Evolutionary conservation across 2,329 filamentous ascomycete genomes (phyloP), one percentile per base, ranked within the genome.

Genomic region (Colletotrichum sp.): DNA sequence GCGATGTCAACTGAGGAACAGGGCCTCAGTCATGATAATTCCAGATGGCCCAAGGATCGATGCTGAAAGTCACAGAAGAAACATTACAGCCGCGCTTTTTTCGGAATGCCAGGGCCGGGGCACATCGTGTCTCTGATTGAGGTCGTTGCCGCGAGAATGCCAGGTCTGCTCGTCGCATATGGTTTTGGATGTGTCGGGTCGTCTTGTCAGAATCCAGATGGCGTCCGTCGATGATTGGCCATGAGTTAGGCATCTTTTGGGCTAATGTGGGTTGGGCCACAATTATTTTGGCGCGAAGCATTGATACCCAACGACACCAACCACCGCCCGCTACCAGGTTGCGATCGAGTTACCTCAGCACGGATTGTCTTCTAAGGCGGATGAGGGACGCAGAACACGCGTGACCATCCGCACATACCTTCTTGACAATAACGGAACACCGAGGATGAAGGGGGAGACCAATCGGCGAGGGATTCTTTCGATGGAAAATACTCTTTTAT

Each of bases 261-360:
- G 66, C 63, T 56, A 58, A 66, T 38, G 79, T 79, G 79, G 77
- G 81, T 84, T 83, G 79, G 83, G 83, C 82, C 79, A 77, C 80
- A 82, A 85, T 81, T 81, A 48, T 69, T 74, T 75, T 75, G 81
- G 83, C 78, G 80, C 77, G 78, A 80, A 79, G 83, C 83, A 81
- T 85, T 83, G 84, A 79, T 85, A 83, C 84, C 84, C 84, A 84
- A 85, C 82, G 74, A 77, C 73, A 70, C 75, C 72, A 78, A 72
- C 76, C 69, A 67, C 58, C 32, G 28, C 58, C 55, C 43, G 52
- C 30, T 65, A 56, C 69, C 56, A 32, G 56, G 56, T 36, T 36
- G 36, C 43, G 24, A 69, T 24, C 56, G 58, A 63, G 34, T 58
- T 63, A 43, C 58, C 65, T 34, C 24, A 69, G 38, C 71, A 34